Conservation (phyloP, 2,329 filamentous ascomycete species). For the Graphilbum sp. region DNA sequence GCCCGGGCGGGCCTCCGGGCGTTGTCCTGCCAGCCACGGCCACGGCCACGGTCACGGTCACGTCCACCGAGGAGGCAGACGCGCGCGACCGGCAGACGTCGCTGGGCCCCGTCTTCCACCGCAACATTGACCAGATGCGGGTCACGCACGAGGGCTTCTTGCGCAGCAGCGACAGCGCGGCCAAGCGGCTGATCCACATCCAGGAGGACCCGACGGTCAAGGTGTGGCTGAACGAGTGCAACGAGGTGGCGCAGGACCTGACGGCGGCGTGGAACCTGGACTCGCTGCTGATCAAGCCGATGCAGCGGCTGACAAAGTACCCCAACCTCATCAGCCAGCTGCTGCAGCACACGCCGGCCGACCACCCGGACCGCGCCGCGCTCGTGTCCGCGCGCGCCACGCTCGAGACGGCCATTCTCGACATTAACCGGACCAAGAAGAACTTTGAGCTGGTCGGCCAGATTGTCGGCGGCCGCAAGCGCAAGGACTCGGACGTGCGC, state of each 20-base stretch:
- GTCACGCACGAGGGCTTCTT: slow-evolving; percentile 43
- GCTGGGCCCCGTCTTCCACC: slow-evolving; percentile 36
- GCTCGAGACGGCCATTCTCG: slow-evolving; percentile 52
- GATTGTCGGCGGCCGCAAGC: slow-evolving; percentile 65
- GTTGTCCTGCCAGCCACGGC: no score
- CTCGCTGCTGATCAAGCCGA: slow-evolving; percentile 91
- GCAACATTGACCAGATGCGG: slow-evolving; percentile 44
- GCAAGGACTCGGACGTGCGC: slow-evolving; percentile 77
- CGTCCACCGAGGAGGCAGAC: slow-evolving; percentile 25
- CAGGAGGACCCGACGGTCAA: slow-evolving; percentile 46
- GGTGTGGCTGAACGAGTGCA: slow-evolving; percentile 89
- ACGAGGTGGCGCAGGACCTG: slow-evolving; percentile 78
- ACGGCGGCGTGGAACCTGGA: slow-evolving; percentile 91
- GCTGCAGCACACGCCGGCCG: slow-evolving; percentile 58
- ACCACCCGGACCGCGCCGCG: slow-evolving; percentile 65
- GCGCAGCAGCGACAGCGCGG: slow-evolving; percentile 45
- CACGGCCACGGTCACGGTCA: no score
- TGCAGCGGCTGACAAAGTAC: slow-evolving; percentile 89
- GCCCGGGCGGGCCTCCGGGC: no score
- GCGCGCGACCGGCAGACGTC: slow-evolving; percentile 34
- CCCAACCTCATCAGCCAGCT: slow-evolving; percentile 71
- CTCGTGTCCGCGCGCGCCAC: slow-evolving; percentile 37
- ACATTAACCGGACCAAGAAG: slow-evolving; percentile 93
- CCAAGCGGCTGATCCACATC: slow-evolving; percentile 43
- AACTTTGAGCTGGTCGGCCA: slow-evolving; percentile 85